These are phyloP conservation scores for Scutellaria minor DNA, from an alignment of 257 asterid species.

Conservation along the genomic window DNA sequence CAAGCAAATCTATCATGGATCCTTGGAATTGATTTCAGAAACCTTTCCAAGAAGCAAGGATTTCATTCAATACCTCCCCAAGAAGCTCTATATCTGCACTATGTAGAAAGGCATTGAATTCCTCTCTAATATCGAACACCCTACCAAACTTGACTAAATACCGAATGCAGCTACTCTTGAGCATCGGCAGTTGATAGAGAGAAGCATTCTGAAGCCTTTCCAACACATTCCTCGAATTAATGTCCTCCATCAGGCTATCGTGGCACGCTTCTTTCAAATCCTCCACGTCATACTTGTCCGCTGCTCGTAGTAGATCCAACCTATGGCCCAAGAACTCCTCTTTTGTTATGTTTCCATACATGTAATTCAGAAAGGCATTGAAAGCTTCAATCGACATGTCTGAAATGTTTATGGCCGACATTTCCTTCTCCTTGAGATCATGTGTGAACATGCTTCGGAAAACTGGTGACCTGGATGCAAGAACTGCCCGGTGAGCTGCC, in stretches of 20 bases:
- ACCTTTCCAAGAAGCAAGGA: conserved; percentile 87
- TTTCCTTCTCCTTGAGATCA: conserved; percentile 80
- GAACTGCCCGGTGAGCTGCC: conserved; percentile 87
- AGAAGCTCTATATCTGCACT: conserved; percentile 78
- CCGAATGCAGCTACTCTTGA: conserved; percentile 72
- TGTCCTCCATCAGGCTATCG: conserved; percentile 78
- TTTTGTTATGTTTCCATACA: conserved; percentile 65
- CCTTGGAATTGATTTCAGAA: conserved; percentile 63
- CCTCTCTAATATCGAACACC: conserved; percentile 74
- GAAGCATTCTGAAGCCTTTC: conserved; percentile 87
- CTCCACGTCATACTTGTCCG: conserved; percentile 75
- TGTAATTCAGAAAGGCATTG: conserved; percentile 72
- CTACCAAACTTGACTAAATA: conserved; percentile 90
- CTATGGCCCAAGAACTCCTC: conserved; percentile 70
- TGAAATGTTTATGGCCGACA: conserved; percentile 66
- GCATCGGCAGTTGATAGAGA: conserved; percentile 68
- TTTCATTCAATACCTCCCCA: conserved; percentile 68
- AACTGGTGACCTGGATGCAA: conserved; percentile 88
- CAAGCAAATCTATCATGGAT: too few relatives aligned
- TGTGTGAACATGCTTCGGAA: conserved; percentile 95
- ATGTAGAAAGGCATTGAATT: conserved; percentile 62
- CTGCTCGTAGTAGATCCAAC: conserved; percentile 78
- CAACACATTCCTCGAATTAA: conserved; percentile 70
- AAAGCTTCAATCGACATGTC: conserved; percentile 90
- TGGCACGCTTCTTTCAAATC: conserved; percentile 89